Conservation (phyloP, 208 protist genomes). For the Trypanosoma mega region DNA sequence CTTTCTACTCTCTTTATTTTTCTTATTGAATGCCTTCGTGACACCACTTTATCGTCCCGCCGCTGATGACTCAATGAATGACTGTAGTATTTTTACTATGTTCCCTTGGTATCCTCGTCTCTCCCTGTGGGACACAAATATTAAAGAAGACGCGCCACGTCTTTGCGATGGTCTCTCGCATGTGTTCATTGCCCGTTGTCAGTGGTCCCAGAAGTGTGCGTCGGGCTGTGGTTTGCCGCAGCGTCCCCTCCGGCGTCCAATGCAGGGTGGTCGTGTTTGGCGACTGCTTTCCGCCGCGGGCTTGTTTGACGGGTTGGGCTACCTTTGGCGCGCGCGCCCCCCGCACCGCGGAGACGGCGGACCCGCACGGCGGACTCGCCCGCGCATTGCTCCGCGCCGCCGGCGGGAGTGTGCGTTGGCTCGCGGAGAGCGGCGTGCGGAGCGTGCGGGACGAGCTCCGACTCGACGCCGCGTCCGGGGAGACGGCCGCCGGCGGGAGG, state of each 20-base stretch:
- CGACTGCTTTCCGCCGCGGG: no score
- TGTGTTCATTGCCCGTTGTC: not conserved
- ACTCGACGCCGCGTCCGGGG: not conserved
- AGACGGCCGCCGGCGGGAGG: not conserved
- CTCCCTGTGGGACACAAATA: not conserved
- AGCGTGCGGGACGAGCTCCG: not conserved
- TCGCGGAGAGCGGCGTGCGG: conserved; percentile 7
- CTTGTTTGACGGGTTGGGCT: no score
- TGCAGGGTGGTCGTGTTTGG: not conserved
- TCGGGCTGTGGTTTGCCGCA: not conserved
- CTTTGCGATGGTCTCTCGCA: conserved; percentile 10
- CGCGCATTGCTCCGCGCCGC: not conserved
- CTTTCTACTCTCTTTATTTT: conserved; percentile 5
- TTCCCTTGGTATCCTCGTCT: no score
- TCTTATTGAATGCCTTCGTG: not conserved
- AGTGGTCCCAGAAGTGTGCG: not conserved
- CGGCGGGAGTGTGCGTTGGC: not conserved
- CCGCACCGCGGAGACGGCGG: not conserved
- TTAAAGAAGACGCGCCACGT: conserved; percentile 28
- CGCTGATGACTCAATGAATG: no score
- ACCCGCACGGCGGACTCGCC: not conserved
- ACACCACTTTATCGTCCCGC: no score
- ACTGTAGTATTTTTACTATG: no score
- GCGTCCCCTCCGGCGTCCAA: not conserved
- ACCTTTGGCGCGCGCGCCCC: no score